Evolutionary conservation across 441 rosid species (phyloP).

Genomic region (Omphalea diandra): DNA sequence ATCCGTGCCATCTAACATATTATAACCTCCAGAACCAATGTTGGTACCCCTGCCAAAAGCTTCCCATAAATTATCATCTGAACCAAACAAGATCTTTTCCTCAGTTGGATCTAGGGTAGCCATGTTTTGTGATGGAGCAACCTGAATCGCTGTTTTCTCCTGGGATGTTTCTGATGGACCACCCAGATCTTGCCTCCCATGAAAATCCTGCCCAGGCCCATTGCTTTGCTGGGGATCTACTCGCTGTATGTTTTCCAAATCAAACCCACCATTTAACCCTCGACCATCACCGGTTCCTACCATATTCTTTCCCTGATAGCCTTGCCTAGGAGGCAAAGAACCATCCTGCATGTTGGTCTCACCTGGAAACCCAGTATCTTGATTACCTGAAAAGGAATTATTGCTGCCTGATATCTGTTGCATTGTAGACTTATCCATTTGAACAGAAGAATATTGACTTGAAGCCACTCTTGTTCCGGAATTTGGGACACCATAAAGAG

Average conservation of each 20-base stretch:
- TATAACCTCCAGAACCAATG: conserved; percentile 43
- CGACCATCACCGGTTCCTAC: conserved; percentile 42
- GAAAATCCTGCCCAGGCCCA: conserved; percentile 41
- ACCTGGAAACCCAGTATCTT: conserved; percentile 39
- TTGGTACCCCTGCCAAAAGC: conserved; percentile 57
- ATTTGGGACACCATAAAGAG: conserved; percentile 63
- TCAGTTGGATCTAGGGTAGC: conserved; percentile 88
- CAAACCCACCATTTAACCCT: conserved; percentile 41
- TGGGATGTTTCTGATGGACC: conserved; percentile 42
- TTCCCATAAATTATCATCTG: conserved; percentile 83
- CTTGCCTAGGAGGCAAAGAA: conserved; percentile 44
- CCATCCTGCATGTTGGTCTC: conserved; percentile 46
- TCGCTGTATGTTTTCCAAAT: conserved; percentile 45
- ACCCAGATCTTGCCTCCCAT: conserved; percentile 40
- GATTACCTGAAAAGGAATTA: conserved; percentile 52
- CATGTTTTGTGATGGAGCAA: conserved; percentile 44
- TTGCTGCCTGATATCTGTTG: conserved; percentile 48
- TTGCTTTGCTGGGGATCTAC: conserved; percentile 43
- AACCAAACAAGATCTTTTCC: conserved; percentile 86
- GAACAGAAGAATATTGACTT: conserved; percentile 42
- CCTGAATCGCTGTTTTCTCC: conserved; percentile 42
- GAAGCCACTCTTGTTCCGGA: conserved; percentile 47
- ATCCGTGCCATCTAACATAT: conserved; percentile 48
- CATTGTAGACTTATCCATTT: conserved; percentile 45
- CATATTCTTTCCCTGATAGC: conserved; percentile 40